Base-by-base conservation (phyloP, 2,329 filamentous ascomycete genomes). In the Myriosclerotinia scirpicola region DNA sequence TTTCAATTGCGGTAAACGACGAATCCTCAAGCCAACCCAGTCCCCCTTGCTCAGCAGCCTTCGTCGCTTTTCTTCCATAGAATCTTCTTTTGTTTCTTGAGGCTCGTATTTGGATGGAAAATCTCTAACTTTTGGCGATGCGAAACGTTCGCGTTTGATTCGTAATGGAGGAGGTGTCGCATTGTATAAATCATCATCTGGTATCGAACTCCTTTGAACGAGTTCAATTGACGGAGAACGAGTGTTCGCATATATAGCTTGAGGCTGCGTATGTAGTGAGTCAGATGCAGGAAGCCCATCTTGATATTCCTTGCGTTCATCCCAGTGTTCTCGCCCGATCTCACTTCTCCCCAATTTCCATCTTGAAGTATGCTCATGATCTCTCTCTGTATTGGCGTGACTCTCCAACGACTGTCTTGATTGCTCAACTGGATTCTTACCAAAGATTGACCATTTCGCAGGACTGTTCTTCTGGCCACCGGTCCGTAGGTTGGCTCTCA, bases 401-500 rank as follows among this genome's bases (percentile, higher is more conserved):
- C 48, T 50, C 7, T 62, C 22, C 8, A 34, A 30, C 17, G 26
- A 36, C n/a, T 53, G 53, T 50, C 17, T 48, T 30, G 67, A 30
- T 46, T 46, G 60, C 20, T 67, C 65, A 11, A 68, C 46, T 5
- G 55, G 20, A 14, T 69, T 60, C 8, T 54, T 67, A 61, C 69
- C 69, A 62, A 73, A 67, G 26, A 69, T 66, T 22, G 67, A 66
- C 53, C 65, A 70, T 54, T 72, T 73, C 15, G 55, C 58, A 7
- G 79, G 77, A 20, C 73, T 76, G 8, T 73, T 75, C 48, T 75
- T 78, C 52, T 70, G 66, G 3, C 56, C 9, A 70, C 70, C 73
- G 65, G 67, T 76, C 36, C 73, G 71, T 6, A 76, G 63, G 44
- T 74, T 77, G 30, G 76, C 76, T 53, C 79, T 78, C 46, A 77